Base-by-base conservation (phyloP, 176 grass and related monocot genomes). In the Panicum miliaceum region DNA sequence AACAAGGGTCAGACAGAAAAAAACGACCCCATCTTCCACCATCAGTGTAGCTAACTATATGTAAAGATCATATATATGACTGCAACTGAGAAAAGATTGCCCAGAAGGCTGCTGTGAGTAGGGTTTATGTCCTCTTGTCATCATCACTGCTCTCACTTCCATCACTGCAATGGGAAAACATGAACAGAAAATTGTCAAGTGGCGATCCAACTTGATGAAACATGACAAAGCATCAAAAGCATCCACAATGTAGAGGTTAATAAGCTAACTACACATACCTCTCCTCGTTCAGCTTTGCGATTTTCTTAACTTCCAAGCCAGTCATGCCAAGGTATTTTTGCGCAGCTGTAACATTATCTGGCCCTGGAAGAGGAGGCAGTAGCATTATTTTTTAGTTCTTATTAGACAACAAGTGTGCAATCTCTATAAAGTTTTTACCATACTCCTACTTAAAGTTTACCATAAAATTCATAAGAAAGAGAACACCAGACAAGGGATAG, bases 231-330 rank as follows among this genome's bases (percentile, higher is more conserved):
- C 37, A 51, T 35, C 27, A 56, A 54, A 76, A 25, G 41, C 19
- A 78, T 37, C 25, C 16, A 74, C 42, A 13, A 42, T 41, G 19
- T 18, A 45, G 53, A 60, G 25, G 50, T 37, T 23, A 20, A 19
- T 35, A 75, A 84, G 62, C 14, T 48, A 74, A 73, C n/a, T 42
- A 76, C 50, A 36, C 59, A 64, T 89, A 98, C 93, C 93, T 96
- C 80, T 92, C 90, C 81, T 96, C 93, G 32, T 81, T 88, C 92
- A 99, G 87, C 83, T 99, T 99, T 60, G 96, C 89, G 38, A 99
- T 88, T 85, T 92, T 99, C 81, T 88, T 90, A 75, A 90, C 89
- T 90, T 99, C 96, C 86, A 99, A 95, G 54, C 96, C 89, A 58
- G 93, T 94, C 76, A 99, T 94, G 80, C 93, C 94, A 9, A 98